Evolutionary conservation across 257 asterid species (phyloP), one percentile per base, ranked within the genome.

Genomic region (Solanum dulcamara): DNA sequence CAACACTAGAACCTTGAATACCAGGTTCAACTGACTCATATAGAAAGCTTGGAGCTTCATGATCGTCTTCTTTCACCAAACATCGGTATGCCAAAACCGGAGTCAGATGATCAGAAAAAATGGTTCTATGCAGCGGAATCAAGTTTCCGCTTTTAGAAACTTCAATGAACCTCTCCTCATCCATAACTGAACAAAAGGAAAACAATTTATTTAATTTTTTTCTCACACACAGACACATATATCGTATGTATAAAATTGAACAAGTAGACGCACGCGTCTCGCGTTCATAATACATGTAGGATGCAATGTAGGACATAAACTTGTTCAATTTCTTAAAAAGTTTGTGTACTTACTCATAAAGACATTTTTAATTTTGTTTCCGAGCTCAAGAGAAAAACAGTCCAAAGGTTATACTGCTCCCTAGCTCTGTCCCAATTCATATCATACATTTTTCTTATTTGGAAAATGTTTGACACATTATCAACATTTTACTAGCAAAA

Each of bases 31-130:
- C 97, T 4, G 99, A 96, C 82, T 96, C 99, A 53, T 93, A 96
- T 17, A 95, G 88, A 86, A 96, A 96, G 89, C 99, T 96, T 1
- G 99, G 98, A 83, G 97, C 92, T 55, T 96, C 97, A 50, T 92
- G 86, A n/a, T 96, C 99, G 22, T 94, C 97, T 86, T 96, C 98
- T 64, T 93, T 93, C 68, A 96, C 98, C 86, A 96, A 90, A 87
- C 99, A 96, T 42, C 99, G 94, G 84, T 96, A 95, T 42, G 99
- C 98, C 77, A 96, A 93, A 86, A 95, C 96, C 14, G 99, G 99
- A 4, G 98, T 96, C 87, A 96, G 88, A 44, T 94, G 97, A 90
- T 96, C 99, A 26, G 98, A 93, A 92, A 96, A 96, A 79, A 96
- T 95, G 91, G 92, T 88, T 87, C 85, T 87, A 85, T 87, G 91